A percentile compares a stretch with the other conserved stretches of the same genome.
phyloP scores from a whole-genome alignment of 352 stramenopile species.

The Phytophthora pistaciae region DNA sequence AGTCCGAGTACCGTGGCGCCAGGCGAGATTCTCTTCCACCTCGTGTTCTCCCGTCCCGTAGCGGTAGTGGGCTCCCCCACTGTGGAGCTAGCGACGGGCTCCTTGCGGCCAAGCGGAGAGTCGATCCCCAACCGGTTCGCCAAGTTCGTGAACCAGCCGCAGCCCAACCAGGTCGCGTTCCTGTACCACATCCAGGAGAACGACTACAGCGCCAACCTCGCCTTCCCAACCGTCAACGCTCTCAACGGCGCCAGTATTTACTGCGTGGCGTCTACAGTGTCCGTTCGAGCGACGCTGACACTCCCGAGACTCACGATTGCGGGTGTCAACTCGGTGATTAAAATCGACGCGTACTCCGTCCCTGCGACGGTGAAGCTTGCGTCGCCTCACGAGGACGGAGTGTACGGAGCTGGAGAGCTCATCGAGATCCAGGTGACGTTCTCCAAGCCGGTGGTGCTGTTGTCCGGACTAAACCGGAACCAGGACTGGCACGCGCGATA shows the following conservation, averaged over 20 bases:
- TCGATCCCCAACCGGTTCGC: constrained; percentile 61
- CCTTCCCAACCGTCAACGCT: constrained; percentile 55
- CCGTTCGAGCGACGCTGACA: constrained; percentile 27
- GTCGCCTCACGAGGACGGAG: constrained; percentile 53
- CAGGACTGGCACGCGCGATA: constrained; percentile 60
- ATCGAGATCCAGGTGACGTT: constrained; percentile 79
- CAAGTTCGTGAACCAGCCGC: constrained; percentile 52
- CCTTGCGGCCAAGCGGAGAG: constrained; percentile 50
- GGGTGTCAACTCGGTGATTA: constrained; percentile 31
- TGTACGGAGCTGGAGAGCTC: constrained; percentile 67
- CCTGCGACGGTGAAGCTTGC: constrained; percentile 71
- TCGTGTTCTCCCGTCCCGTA: constrained; percentile 71
- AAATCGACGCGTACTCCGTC: constrained; percentile 63
- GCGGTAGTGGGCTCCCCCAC: constrained; percentile 52
- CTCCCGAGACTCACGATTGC: constrained; percentile 49
- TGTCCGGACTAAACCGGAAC: constrained; percentile 71
- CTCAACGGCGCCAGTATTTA: constrained; percentile 53
- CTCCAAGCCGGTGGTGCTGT: constrained; percentile 65
- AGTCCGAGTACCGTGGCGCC: constrained; percentile 62
- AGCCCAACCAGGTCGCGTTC: constrained; percentile 61
- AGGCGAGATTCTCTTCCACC: constrained; percentile 74
- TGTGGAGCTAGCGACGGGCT: constrained; percentile 69
- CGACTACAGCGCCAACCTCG: constrained; percentile 65
- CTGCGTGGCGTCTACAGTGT: constrained; percentile 55
- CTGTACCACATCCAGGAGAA: constrained; percentile 68